Conservation (phyloP, 2,329 filamentous ascomycete genomes). For the Diaporthe aspalathi region DNA sequence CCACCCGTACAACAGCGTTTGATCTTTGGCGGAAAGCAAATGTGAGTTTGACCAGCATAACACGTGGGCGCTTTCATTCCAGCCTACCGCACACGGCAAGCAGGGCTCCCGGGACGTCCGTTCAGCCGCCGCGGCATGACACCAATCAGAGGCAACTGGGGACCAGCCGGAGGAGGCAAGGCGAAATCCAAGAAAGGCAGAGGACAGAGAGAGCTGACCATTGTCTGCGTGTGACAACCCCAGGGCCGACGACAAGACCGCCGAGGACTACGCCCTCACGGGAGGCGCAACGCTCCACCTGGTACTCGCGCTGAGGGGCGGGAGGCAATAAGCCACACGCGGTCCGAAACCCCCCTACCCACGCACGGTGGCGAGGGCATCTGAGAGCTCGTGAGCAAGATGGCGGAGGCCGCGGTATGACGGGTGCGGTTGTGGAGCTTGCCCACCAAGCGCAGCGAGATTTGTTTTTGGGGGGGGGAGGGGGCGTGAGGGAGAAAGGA, state of each 20-base stretch:
- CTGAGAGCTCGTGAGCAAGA: not conserved
- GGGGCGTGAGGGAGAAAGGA: not conserved
- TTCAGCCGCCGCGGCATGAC: not conserved
- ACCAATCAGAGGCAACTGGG: no score
- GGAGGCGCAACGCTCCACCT: constrained; percentile 94
- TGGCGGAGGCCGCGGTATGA: not conserved
- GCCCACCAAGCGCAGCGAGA: not conserved
- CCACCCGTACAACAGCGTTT: constrained; percentile 95
- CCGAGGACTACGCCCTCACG: constrained; percentile 88
- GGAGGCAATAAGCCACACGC: constrained; percentile 49
- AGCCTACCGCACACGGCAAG: not conserved
- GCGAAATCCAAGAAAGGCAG: not conserved
- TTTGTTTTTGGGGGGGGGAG: no score
- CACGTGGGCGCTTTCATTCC: no score
- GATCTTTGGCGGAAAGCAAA: constrained; percentile 98
- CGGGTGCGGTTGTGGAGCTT: no score
- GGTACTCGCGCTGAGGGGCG: constrained; percentile 92
- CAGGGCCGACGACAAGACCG: constrained; percentile 96
- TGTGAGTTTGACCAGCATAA: constrained; percentile 67
- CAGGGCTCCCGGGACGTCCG: not conserved
- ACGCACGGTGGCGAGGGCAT: not conserved
- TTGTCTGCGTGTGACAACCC: not conserved
- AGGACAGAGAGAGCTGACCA: constrained; percentile 7
- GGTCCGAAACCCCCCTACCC: not conserved
- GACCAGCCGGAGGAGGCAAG: not conserved